Base-by-base conservation (phyloP, 1,284 basidiomycete species). In the Ustilago esculenta region DNA sequence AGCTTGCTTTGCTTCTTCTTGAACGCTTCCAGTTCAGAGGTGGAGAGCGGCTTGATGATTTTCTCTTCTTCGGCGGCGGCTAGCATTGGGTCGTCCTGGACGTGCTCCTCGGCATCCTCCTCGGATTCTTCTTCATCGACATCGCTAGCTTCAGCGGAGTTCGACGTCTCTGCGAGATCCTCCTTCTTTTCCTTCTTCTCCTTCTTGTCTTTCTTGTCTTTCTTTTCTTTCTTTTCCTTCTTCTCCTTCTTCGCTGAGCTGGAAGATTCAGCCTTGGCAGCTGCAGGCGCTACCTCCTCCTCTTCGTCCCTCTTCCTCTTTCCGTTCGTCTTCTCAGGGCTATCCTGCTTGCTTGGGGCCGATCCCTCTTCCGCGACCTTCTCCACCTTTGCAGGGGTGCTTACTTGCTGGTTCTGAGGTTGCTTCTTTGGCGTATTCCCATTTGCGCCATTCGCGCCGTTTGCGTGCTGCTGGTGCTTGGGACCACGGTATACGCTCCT, bases 111-210 rank as follows among this genome's bases (percentile, higher is more conserved):
- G 14, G 46, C 58, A 18, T 54, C 54, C 2, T 42, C 48, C 5
- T 44, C 52, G 1, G 46, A 30, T 9, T 12, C 12, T 12, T 12
- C 27, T 12, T 59, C 48, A 24, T 40, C 36, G 20, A 2, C 39
- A 10, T 29, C 55, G 14, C 24, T 33, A 7, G 23, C 45, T 17
- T 30, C 42, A 9, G 40, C 33, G 2, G 42, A 30, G 33, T 46
- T 27, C 32, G 45, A 35, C 10, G 10, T 29, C 14, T 23, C 32
- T 2, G 20, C 8, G 15, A 9, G 3, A 11, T 43, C 27, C 23
- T 25, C 27, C 23, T 39, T 43, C 39, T 91, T 81, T 6, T 75
- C 75, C 5, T 64, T 46, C 66, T 79, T 36, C 42, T 74, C 69
- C 70, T 78, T 35, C 34, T 53, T 52, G 29, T 25, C 37, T 17